These are phyloP conservation scores for Phyllostachys edulis DNA, from an alignment of 176 grass and related monocot species.

Conservation along the genomic window DNA sequence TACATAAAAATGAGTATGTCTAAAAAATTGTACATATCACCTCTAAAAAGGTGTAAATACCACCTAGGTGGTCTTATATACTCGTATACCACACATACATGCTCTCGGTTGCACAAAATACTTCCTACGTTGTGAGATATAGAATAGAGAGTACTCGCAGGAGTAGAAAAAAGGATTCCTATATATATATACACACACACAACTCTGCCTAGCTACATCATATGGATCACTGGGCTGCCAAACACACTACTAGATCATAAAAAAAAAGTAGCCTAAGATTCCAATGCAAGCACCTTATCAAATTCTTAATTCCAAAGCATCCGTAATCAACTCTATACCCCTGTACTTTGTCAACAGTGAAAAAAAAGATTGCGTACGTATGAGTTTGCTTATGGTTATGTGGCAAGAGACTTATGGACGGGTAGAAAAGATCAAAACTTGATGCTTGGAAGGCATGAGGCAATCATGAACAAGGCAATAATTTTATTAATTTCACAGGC, in stretches of 20 bases:
- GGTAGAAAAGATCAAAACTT: background rate
- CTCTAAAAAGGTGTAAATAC: too few relatives aligned
- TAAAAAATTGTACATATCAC: too few relatives aligned
- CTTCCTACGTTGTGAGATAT: too few relatives aligned
- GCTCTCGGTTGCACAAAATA: too few relatives aligned
- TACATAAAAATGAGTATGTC: too few relatives aligned
- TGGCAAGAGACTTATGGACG: background rate
- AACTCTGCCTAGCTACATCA: background rate
- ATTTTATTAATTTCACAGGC: conserved; percentile 12
- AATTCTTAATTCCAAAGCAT: background rate
- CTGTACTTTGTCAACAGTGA: background rate
- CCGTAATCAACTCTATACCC: background rate
- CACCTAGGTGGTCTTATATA: too few relatives aligned
- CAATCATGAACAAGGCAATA: conserved; percentile 17
- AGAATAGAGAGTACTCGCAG: too few relatives aligned
- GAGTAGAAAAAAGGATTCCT: too few relatives aligned
- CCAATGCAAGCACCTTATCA: conserved; percentile 16
- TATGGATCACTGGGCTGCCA: conserved; percentile 18
- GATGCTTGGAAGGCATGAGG: conserved; percentile 28
- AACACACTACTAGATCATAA: background rate
- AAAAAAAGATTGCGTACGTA: background rate
- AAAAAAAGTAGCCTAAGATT: background rate
- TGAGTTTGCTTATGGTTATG: background rate
- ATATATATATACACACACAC: too few relatives aligned
- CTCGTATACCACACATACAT: too few relatives aligned